These are phyloP conservation scores for Fulvia fulva DNA, from an alignment of 2,329 filamentous ascomycete genomes.

Conservation along the genomic window DNA sequence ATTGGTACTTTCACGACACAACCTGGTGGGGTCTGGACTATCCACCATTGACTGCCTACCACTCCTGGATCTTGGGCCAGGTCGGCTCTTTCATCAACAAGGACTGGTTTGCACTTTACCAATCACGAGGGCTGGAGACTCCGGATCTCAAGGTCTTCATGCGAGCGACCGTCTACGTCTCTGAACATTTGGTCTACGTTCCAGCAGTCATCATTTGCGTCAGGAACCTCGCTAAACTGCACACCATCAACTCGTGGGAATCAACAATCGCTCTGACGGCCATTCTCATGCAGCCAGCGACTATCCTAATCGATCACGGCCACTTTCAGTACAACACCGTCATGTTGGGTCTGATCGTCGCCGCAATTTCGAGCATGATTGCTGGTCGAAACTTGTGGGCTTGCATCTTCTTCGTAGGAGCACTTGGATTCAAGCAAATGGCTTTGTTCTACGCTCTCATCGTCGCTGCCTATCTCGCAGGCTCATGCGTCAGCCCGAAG, in stretches of 20 bases:
- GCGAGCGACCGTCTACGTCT: constrained; percentile 85
- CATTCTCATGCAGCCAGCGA: constrained; percentile 85
- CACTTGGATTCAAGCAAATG: constrained; percentile 99
- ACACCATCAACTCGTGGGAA: constrained; percentile 73
- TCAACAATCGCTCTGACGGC: constrained; percentile 80
- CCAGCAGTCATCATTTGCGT: constrained; percentile 83
- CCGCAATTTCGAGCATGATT: constrained; percentile 82
- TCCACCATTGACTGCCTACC: constrained; percentile 93
- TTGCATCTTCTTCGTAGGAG: constrained; percentile 86
- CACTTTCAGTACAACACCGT: constrained; percentile 99
- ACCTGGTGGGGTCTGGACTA: constrained; percentile 99
- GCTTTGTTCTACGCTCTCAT: constrained; percentile 93
- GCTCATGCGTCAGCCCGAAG: constrained; percentile 74
- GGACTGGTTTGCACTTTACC: constrained; percentile 80
- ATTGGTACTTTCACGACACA: constrained; percentile 97
- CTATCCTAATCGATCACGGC: constrained; percentile 88
- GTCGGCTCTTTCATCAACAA: constrained; percentile 75
- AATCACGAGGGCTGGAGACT: constrained; percentile 77
- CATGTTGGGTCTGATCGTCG: constrained; percentile 88
- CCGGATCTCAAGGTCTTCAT: constrained; percentile 86
- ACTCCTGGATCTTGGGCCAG: constrained; percentile 91
- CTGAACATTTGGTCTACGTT: constrained; percentile 85
- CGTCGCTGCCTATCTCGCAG: constrained; percentile 87
- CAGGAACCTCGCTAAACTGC: constrained; percentile 71
- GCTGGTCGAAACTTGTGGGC: constrained; percentile 83